Percentiles rank a stretch among this genome's conserved stretches.
Evolutionary conservation across 345 rosid species (phyloP).

Genomic region (Garcia nutans): DNA sequence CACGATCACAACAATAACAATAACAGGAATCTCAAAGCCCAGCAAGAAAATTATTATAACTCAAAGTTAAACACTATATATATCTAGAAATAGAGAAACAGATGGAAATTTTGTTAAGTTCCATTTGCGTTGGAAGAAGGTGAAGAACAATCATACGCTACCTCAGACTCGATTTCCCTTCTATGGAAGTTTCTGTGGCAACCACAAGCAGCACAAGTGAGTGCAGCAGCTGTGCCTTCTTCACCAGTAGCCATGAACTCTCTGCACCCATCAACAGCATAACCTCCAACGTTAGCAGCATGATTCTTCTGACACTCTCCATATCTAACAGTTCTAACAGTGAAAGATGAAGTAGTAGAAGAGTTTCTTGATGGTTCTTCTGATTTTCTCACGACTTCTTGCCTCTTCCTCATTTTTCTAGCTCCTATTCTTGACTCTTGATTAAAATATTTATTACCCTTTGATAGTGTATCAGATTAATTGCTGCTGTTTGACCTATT

Average conservation of each 20-base stretch:
- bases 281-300: conserved; percentile 66
- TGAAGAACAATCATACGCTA: conserved; percentile 57
- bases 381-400: conserved; percentile 57
- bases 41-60: not conserved
- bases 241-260: conserved; percentile 75
- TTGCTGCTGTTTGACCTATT: too few species aligned
- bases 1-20: not conserved
- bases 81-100: not conserved
- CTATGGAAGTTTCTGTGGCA: conserved; percentile 36
- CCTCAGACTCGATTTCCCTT: conserved; percentile 54
- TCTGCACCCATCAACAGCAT: conserved; percentile 78
- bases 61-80: conserved; percentile 3
- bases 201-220: conserved; percentile 42
- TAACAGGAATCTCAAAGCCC: conserved; percentile 1
- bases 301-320: conserved; percentile 81
- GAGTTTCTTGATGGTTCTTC: conserved; percentile 50
- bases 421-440: conserved; percentile 1
- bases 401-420: conserved; percentile 61
- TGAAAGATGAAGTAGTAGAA: conserved; percentile 35
- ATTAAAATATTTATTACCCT: not conserved
- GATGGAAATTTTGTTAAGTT: not conserved
- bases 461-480: too few species aligned
- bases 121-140: conserved; percentile 34
- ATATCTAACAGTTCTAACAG: conserved; percentile 51
- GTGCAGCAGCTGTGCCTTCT: conserved; percentile 28